phyloP scores from a whole-genome alignment of 2,329 filamentous ascomycete genomes.

The Myriosclerotinia duriaeana region DNA sequence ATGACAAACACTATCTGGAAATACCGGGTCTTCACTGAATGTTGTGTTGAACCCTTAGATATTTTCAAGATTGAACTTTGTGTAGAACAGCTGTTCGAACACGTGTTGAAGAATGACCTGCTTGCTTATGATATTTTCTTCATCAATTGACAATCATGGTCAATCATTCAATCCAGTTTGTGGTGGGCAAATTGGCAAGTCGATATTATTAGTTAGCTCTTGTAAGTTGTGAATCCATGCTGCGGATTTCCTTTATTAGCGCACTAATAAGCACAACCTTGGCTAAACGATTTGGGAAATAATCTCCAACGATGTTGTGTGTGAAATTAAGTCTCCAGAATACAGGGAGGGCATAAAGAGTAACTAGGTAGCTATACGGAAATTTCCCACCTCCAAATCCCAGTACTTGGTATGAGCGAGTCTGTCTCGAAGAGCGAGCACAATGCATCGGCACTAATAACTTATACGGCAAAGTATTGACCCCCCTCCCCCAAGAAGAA shows the following conservation, averaged over 20 bases:
- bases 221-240: slow-evolving; percentile 8
- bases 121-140: background rate
- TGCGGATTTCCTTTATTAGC: background rate
- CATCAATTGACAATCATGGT: background rate
- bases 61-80: slow-evolving; percentile 3
- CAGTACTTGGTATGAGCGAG: background rate
- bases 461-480: slow-evolving; percentile 7
- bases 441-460: slow-evolving; percentile 1
- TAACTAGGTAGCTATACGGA: background rate
- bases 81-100: background rate
- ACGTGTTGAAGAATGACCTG: background rate
- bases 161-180: no score
- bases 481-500: background rate
- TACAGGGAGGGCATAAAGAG: slow-evolving; percentile 1
- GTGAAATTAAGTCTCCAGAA: slow-evolving; percentile 1
- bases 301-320: slow-evolving; percentile 2
- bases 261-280: background rate
- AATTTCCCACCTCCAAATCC: slow-evolving; percentile 16
- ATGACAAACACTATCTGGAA: background rate
- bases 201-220: background rate
- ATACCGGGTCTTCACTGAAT: background rate
- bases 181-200: background rate
- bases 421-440: background rate
- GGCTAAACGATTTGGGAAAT: background rate
- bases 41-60: background rate